Evolutionary conservation across 306 rosid genomes (phyloP).

Genomic region (Hippophae rhamnoides): DNA sequence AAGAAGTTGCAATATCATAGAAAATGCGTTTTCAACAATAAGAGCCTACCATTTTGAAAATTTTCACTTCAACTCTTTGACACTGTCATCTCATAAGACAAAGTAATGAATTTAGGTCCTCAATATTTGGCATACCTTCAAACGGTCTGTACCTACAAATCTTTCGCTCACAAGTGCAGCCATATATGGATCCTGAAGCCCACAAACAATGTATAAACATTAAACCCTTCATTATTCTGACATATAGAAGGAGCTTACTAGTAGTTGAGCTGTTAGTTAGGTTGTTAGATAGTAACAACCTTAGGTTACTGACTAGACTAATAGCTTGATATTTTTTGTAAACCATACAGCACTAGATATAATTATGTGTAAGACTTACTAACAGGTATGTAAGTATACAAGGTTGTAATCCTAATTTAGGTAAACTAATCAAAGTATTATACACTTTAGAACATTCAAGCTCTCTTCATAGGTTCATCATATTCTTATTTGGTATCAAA

Average conservation of each 20-base stretch:
- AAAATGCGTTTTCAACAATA: slow-evolving; percentile 4
- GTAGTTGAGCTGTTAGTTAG: no score
- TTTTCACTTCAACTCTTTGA: not conserved
- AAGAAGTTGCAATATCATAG: slow-evolving; percentile 5
- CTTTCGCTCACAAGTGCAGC: slow-evolving; percentile 73
- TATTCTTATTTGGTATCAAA: no score
- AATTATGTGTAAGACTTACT: no score
- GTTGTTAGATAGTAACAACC: no score
- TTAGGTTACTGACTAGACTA: no score
- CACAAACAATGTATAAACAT: slow-evolving; percentile 4
- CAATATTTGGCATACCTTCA: slow-evolving; percentile 43
- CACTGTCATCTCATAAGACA: not conserved
- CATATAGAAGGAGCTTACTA: not conserved
- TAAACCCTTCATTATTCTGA: slow-evolving; percentile 2
- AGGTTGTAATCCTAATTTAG: no score
- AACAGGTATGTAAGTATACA: no score
- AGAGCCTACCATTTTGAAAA: not conserved
- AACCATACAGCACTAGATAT: no score
- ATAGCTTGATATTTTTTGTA: no score
- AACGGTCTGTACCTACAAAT: slow-evolving; percentile 46
- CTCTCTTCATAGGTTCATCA: no score
- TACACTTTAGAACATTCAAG: no score
- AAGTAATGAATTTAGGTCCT: not conserved
- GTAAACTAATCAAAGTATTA: no score
- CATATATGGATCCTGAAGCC: slow-evolving; percentile 72